phyloP scores from a whole-genome alignment of 495 filamentous ascomycete species.

The Hypoxylon perforatum region DNA sequence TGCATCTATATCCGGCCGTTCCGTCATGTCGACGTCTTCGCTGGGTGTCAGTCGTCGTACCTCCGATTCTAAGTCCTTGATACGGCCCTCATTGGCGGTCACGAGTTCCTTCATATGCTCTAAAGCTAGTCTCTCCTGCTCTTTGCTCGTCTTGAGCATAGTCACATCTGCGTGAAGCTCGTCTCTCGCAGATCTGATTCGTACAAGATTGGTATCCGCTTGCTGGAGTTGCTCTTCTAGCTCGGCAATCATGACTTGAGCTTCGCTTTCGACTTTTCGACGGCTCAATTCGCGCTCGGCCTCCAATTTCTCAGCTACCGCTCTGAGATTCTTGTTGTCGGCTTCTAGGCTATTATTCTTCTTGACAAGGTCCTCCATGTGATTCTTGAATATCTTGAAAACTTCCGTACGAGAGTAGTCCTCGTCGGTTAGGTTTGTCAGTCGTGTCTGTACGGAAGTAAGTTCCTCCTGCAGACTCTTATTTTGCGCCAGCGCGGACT shows the following conservation, averaged over 20 bases:
- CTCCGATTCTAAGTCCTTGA: constrained; percentile 83
- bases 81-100: constrained; percentile 76
- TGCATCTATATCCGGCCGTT: constrained; percentile 61
- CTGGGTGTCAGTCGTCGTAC: constrained; percentile 72
- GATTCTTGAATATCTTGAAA: constrained; percentile 88
- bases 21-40: constrained; percentile 55
- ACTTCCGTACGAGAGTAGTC: constrained; percentile 92
- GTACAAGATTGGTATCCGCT: constrained; percentile 84
- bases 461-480: constrained; percentile 81
- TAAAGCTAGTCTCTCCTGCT: constrained; percentile 74
- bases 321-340: constrained; percentile 82
- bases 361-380: constrained; percentile 91
- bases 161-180: constrained; percentile 82
- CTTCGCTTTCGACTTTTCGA: constrained; percentile 80
- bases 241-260: constrained; percentile 73
- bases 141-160: constrained; percentile 81
- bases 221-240: constrained; percentile 81
- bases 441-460: constrained; percentile 67
- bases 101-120: constrained; percentile 82
- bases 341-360: constrained; percentile 93
- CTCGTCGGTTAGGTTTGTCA: constrained; percentile 82
- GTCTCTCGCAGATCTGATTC: constrained; percentile 84
- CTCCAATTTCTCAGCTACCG: constrained; percentile 85
- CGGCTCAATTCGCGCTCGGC: constrained; percentile 86
- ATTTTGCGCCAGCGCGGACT: constrained; percentile 81